Percentiles rank a stretch among this genome's conserved stretches.
These are phyloP conservation scores for Papiliotrema fonsecae DNA, from an alignment of 1,284 basidiomycete species.

Conservation along the genomic window DNA sequence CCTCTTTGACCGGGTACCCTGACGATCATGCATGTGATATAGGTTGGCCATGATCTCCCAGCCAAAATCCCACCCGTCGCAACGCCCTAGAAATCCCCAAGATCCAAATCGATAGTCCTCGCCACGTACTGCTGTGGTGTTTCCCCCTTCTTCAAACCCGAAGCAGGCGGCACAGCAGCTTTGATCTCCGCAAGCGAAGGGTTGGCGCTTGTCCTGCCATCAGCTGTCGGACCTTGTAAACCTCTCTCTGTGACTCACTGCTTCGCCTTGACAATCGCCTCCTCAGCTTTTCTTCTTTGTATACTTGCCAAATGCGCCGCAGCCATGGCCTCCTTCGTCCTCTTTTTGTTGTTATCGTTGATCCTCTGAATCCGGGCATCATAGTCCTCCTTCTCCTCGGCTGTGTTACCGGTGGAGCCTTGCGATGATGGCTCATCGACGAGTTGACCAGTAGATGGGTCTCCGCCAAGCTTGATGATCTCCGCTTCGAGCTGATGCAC, in stretches of 20 bases:
- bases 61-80: too few relatives aligned
- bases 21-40: too few relatives aligned
- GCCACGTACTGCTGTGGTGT: slow-evolving; percentile 46
- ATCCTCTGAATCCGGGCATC: slow-evolving; percentile 66
- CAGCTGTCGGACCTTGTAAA: neutral
- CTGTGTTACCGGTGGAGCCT: slow-evolving; percentile 1
- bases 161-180: slow-evolving; percentile 7
- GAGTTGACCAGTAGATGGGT: slow-evolving; percentile 35
- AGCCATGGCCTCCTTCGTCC: slow-evolving; percentile 71
- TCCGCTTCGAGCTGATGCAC: slow-evolving; percentile 59
- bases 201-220: slow-evolving; percentile 2
- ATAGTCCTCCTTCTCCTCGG: slow-evolving; percentile 43
- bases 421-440: slow-evolving; percentile 5
- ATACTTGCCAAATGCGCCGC: slow-evolving; percentile 66
- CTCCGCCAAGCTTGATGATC: slow-evolving; percentile 56
- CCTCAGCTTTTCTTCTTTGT: slow-evolving; percentile 59
- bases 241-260: slow-evolving; percentile 18
- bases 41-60: too few relatives aligned
- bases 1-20: too few relatives aligned
- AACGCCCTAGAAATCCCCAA: slow-evolving; percentile 49
- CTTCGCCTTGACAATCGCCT: slow-evolving; percentile 36
- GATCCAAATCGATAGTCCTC: slow-evolving; percentile 46
- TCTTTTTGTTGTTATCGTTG: slow-evolving; percentile 79
- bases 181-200: slow-evolving; percentile 8
- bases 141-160: slow-evolving; percentile 37